Evolutionary conservation across 768 basidiomycete species (phyloP), one percentile per base, ranked within the genome.

Genomic region (Rubroboletus satanas): DNA sequence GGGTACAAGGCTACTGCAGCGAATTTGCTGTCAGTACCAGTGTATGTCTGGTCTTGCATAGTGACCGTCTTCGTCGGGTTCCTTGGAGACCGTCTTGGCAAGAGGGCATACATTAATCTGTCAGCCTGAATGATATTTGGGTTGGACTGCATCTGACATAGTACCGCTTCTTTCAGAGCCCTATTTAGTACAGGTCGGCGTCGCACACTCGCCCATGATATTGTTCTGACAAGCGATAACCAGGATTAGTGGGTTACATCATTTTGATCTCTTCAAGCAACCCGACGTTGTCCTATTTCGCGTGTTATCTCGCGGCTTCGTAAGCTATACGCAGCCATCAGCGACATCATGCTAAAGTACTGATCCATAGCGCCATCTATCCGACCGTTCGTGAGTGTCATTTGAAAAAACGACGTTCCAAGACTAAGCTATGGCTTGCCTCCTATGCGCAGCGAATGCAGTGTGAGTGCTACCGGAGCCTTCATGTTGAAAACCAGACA

Each of bases 1-100:
- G 85, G 84, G 4, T 87, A 79, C 71, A 68, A 71, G 37, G 82
- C 86, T 11, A 89, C 85, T 1, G 68, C 74, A 26, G 87, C 88
- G 2, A 90, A 91, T 63, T 67, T 91, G 11, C 74, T 92, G 15
- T 87, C 86, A 0, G 87, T 90, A 4, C 88, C 89, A 2, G 85
- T 90, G 29, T 90, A 90, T 63, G 80, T 77, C 6, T 88, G 85
- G 80, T 82, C 84, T 18, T 87, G 87, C 60, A 66, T 87, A 36
- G 72, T 87, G 62, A 90, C 89, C 5, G 77, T 80, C 56, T 54
- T 73, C 32, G 72, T 88, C 44, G 88, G 88, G 17, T 75, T 84
- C 54, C 60, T 82, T 23, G 85, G 85, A 23, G 88, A 89, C 62
- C 77, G 79, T 7, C 69, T 78, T 26, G 81, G 80, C n/a, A 74